Conservation (phyloP, 1,139 yeast species). For the Diutina ranongensis region DNA sequence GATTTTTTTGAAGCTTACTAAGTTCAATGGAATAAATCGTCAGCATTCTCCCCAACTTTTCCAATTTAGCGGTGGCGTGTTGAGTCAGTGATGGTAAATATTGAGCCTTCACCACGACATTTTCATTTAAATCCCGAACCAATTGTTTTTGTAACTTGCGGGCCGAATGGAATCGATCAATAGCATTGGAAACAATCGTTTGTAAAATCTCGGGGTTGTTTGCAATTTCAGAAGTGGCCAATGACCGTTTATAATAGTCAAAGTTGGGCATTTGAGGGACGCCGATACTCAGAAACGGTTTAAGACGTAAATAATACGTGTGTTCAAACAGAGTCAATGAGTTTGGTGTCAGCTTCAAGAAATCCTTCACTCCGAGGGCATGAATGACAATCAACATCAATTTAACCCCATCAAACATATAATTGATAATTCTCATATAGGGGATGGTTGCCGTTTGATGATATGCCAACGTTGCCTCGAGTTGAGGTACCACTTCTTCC, state of each 20-base stretch:
- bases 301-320: conserved; percentile 61
- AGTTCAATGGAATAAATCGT: background rate
- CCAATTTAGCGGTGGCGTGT: background rate
- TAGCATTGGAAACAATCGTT: background rate
- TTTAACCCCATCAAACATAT: conserved; percentile 18
- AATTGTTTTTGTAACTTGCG: background rate
- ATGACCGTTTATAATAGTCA: conserved; percentile 18
- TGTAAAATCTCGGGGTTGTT: background rate
- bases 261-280: conserved; percentile 56
- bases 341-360: conserved; percentile 17
- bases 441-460: background rate
- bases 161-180: background rate
- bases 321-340: conserved; percentile 33
- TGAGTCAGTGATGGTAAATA: background rate
- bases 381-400: conserved; percentile 16
- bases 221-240: conserved; percentile 6
- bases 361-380: conserved; percentile 9
- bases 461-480: conserved; percentile 6
- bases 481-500: conserved; percentile 11
- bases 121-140: background rate
- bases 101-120: background rate
- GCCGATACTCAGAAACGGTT: conserved; percentile 76
- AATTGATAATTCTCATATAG: conserved; percentile 7
- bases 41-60: background rate
- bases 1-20: background rate